Percentiles rank a stretch among this genome's conserved stretches.
These are phyloP conservation scores for Hypoxylon sp. DNA, from an alignment of 2,329 filamentous ascomycete species.

Conservation along the genomic window DNA sequence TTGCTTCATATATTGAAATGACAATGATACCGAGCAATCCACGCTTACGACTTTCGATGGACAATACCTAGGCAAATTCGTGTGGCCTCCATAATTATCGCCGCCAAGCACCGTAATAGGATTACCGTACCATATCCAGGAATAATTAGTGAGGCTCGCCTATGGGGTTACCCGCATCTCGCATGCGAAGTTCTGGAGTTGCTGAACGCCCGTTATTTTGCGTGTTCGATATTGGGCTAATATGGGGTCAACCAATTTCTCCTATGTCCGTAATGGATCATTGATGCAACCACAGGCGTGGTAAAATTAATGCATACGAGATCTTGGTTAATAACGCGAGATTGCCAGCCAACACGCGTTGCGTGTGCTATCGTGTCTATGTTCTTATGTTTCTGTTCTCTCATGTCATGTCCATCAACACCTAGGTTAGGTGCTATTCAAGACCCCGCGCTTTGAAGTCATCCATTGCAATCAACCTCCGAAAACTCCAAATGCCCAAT, in stretches of 20 bases:
- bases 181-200: slow-evolving; percentile 32
- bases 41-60: background rate
- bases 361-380: slow-evolving; percentile 1
- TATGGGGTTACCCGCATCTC: slow-evolving; percentile 26
- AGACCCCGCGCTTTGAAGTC: background rate
- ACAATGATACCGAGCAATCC: background rate
- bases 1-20: background rate
- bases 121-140: slow-evolving; percentile 9
- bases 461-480: background rate
- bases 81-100: slow-evolving; percentile 8
- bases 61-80: slow-evolving; percentile 3
- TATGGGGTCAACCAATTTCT: slow-evolving; percentile 38
- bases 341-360: slow-evolving; percentile 21
- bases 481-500: no score
- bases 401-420: background rate
- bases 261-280: slow-evolving; percentile 30
- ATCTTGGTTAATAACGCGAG: slow-evolving; percentile 36
- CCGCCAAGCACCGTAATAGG: slow-evolving; percentile 4
- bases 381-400: background rate
- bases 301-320: slow-evolving; percentile 44
- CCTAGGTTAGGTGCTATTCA: background rate
- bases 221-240: slow-evolving; percentile 1
- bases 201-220: slow-evolving; percentile 5
- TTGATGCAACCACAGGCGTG: slow-evolving; percentile 27
- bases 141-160: slow-evolving; percentile 24